These are phyloP conservation scores for Bipolaris cookei DNA, from an alignment of 2,329 filamentous ascomycete genomes.

Conservation along the genomic window DNA sequence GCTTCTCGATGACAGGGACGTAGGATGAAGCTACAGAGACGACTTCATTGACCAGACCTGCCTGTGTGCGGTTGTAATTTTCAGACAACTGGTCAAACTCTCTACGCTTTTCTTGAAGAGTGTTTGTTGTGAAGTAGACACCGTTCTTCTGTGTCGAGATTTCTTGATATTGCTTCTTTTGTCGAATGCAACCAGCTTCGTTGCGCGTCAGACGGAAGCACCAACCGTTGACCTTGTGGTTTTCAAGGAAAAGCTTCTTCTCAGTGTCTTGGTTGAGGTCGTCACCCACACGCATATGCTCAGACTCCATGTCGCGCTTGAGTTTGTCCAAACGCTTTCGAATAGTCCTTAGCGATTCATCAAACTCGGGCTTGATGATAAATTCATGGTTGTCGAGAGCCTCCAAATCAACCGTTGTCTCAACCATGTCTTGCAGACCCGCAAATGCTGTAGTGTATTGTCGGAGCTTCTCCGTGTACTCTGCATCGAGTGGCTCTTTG, in stretches of 20 bases:
- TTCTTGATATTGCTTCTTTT: constrained; percentile 88
- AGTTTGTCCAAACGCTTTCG: constrained; percentile 88
- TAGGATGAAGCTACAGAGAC: constrained; percentile 94
- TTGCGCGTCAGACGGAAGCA: constrained; percentile 91
- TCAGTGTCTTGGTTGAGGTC: constrained; percentile 92
- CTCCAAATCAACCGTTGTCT: constrained; percentile 95
- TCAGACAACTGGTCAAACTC: constrained; percentile 94
- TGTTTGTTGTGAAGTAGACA: constrained; percentile 93
- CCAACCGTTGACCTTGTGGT: constrained; percentile 94
- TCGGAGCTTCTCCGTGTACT: constrained; percentile 82
- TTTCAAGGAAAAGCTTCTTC: constrained; percentile 98
- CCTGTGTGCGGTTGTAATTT: constrained; percentile 94
- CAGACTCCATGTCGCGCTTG: constrained; percentile 79
- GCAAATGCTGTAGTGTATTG: constrained; percentile 78
- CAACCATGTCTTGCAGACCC: constrained; percentile 96
- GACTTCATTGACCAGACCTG: constrained; percentile 87
- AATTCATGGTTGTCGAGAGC: constrained; percentile 97
- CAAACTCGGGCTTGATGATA: constrained; percentile 98
- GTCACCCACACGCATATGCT: constrained; percentile 76
- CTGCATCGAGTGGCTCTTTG: constrained; percentile 80
- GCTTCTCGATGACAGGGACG: constrained; percentile 85
- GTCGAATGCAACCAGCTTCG: constrained; percentile 91
- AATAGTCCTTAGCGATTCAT: constrained; percentile 86
- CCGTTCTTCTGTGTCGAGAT: constrained; percentile 99
- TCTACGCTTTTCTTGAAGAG: constrained; percentile 77